These are phyloP conservation scores for Tagetes patula DNA, from an alignment of 129 eudicot genomes.

Conservation along the genomic window DNA sequence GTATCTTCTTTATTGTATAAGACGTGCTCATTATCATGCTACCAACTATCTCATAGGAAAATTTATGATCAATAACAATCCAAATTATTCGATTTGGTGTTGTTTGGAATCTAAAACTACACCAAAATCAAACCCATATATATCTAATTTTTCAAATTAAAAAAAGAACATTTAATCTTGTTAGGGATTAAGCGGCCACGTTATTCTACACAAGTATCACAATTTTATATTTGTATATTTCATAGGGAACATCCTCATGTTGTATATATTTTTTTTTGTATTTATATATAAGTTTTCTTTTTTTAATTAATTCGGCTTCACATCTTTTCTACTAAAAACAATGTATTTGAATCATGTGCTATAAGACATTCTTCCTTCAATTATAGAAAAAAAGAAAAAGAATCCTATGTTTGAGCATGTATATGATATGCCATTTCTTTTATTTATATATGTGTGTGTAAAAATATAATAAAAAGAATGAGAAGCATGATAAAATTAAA, in stretches of 20 bases:
- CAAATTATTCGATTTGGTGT: constrained; percentile 5
- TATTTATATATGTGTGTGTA: background rate
- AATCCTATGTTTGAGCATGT: constrained; percentile 29
- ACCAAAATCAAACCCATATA: background rate
- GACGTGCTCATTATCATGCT: background rate
- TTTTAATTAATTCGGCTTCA: constrained; percentile 10
- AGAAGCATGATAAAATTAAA: no score
- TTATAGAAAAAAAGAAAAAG: background rate
- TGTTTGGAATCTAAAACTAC: constrained; percentile 6
- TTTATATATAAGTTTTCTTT: background rate
- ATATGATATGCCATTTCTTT: background rate
- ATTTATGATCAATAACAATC: background rate
- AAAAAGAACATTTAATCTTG: background rate
- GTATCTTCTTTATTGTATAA: background rate
- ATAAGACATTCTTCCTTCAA: constrained; percentile 32
- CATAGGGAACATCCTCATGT: constrained; percentile 40
- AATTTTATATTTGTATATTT: constrained; percentile 21
- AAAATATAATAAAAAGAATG: background rate
- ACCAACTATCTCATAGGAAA: background rate
- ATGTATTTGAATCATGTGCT: constrained; percentile 23
- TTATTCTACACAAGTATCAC: constrained; percentile 24
- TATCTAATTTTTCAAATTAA: background rate
- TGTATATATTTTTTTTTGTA: constrained; percentile 16
- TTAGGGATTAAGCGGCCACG: constrained; percentile 19
- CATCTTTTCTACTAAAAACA: constrained; percentile 19